Percentiles rank a stretch among this genome's conserved stretches.
phyloP scores from a whole-genome alignment of 805 yeast genomes.

The Metschnikowia reukaufii region DNA sequence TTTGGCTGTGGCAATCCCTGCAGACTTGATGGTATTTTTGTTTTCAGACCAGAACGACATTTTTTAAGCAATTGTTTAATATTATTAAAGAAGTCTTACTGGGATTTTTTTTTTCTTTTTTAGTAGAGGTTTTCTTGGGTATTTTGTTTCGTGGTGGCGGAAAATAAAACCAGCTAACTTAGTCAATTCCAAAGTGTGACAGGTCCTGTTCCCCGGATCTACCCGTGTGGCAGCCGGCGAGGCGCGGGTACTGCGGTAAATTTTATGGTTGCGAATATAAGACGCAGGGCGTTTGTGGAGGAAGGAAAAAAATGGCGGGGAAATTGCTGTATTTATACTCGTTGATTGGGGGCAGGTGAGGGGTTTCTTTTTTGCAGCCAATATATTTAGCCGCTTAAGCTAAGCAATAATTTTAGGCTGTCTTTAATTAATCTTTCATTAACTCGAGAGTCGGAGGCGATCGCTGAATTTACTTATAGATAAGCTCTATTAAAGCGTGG shows the following conservation, averaged over 20 bases:
- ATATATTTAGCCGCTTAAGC: not conserved
- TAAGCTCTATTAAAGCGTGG: too few species aligned
- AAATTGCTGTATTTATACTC: not conserved
- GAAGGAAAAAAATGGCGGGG: not conserved
- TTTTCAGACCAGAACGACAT: constrained; percentile 50
- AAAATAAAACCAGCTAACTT: not conserved
- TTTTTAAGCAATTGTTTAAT: too few species aligned
- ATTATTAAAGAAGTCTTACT: too few species aligned
- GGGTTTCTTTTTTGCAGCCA: not conserved
- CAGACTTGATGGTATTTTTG: constrained; percentile 51
- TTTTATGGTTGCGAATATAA: not conserved
- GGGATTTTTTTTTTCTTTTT: not conserved
- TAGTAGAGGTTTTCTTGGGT: not conserved
- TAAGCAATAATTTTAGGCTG: too few species aligned
- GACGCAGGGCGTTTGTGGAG: not conserved
- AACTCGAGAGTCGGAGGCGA: too few species aligned
- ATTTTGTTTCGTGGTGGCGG: not conserved
- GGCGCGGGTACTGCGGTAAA: not conserved
- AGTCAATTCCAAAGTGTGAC: too few species aligned
- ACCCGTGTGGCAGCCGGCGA: not conserved
- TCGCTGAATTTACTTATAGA: too few species aligned
- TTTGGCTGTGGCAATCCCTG: constrained; percentile 47
- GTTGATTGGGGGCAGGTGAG: not conserved
- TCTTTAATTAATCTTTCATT: too few species aligned
- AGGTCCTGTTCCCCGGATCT: not conserved